phyloP scores from a whole-genome alignment of 2,329 filamentous ascomycete genomes.

The Alternaria sp. region DNA sequence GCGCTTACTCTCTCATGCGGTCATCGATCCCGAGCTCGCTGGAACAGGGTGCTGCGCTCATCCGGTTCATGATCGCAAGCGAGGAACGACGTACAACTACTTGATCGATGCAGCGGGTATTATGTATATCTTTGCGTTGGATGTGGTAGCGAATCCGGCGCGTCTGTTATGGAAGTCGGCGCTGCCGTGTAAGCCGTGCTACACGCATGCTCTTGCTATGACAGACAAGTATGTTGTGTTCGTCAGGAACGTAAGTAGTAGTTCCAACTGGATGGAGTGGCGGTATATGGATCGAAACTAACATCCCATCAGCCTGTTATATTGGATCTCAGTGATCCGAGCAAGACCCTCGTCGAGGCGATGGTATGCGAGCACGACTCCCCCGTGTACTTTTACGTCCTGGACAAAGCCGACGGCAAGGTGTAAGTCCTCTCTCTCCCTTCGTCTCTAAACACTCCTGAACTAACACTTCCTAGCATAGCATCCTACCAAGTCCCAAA shows the following conservation, averaged over 20 bases:
- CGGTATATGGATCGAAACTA: neutral
- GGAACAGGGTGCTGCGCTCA: neutral
- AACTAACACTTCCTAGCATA: neutral
- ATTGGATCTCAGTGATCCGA: neutral
- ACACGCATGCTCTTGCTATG: slow-evolving; percentile 1
- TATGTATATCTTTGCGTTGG: neutral
- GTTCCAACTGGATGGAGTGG: neutral
- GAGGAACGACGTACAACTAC: neutral
- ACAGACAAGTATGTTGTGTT: neutral
- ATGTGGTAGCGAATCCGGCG: neutral
- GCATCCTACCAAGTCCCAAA: neutral
- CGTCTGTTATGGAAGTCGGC: neutral
- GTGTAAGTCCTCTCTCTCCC: neutral
- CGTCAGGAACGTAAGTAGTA: neutral
- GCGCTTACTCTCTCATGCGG: neutral
- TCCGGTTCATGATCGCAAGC: neutral
- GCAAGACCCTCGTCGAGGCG: neutral
- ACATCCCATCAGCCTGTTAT: neutral
- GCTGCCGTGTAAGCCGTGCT: neutral
- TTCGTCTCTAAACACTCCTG: neutral
- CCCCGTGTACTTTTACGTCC: neutral
- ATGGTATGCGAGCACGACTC: slow-evolving; percentile 1
- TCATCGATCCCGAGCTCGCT: neutral
- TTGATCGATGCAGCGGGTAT: neutral
- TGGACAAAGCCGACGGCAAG: neutral